Evolutionary conservation across 164 flowering plant species (phyloP), one percentile per base, ranked within the genome.

Genomic region (Magnolia officinalis): DNA sequence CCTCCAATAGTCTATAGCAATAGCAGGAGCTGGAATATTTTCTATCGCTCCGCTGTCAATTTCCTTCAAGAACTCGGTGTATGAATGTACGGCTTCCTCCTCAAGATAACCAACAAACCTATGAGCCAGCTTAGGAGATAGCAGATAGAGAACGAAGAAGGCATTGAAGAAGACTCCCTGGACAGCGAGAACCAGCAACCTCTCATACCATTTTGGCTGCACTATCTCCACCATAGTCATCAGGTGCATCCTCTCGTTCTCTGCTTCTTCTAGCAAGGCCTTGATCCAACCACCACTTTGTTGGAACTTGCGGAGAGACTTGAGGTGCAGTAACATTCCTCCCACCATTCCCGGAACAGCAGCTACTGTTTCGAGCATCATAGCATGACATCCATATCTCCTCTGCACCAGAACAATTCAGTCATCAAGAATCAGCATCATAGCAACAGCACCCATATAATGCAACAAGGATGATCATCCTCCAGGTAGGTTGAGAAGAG

Each of bases 261-360:
- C 98, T 65, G 98, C 98, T 82, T 93, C 98, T 80, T 93, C 98
- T 5, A 93, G 91, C 82, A 93, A 80, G 8, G 98, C 96, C 79
- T 91, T 93, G 79, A 93, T 88, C 98, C 96, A 93, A 23, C 96
- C 96, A 24, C 98, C 96, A 78, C 91, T 93, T 0, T 91, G 92
- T 79, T 93, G 81, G 76, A 93, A 91, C 83, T 81, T 89, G 69
- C 98, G 90, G 31, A 93, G 95, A 67, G 98, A 93, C 69, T 76
- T 88, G 50, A 90, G 84, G 78, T 93, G 98, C 49, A 91, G 89
- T 55, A 92, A 83, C 95, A 92, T 88, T 37, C 98, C 98, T 76
- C 95, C 98, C 63, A 93, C 98, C 96, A 93, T 91, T n/a, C 96
- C 98, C 6, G 96, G 96, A 67, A 93, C 98, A 24, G 93, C 98